phyloP scores from a whole-genome alignment of 2,329 filamentous ascomycete genomes.

The Pseudopyrenochaeta lycopersici region DNA sequence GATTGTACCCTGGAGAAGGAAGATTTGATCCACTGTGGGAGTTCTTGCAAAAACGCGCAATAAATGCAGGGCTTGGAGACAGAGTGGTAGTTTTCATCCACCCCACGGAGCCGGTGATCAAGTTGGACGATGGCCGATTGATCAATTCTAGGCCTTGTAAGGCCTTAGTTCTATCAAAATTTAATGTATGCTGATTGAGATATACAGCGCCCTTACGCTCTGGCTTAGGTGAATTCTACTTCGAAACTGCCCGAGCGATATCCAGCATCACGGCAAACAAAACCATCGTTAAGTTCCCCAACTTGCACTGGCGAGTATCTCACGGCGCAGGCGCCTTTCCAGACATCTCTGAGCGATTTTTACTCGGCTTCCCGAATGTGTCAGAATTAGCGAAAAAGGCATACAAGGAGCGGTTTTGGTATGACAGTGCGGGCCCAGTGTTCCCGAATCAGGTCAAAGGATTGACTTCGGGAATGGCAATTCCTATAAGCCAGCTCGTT shows the following conservation, averaged over 20 bases:
- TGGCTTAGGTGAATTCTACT: conserved; percentile 49
- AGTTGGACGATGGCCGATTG: conserved; percentile 34
- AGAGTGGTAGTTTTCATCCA: conserved; percentile 46
- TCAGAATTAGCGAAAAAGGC: conserved; percentile 35
- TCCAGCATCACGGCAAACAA: conserved; percentile 42
- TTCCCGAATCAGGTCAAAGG: conserved; percentile 49
- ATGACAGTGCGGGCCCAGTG: conserved; percentile 49
- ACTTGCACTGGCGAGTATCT: conserved; percentile 45
- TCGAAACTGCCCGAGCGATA: conserved; percentile 48
- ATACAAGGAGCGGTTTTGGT: conserved; percentile 46
- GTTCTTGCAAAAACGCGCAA: conserved; percentile 31
- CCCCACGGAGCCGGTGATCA: conserved; percentile 46
- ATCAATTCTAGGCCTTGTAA: conserved; percentile 43
- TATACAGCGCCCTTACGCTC: conserved; percentile 42
- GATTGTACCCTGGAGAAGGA: conserved; percentile 41
- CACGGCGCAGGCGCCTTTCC: conserved; percentile 50
- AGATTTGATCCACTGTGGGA: conserved; percentile 37
- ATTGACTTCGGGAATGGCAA: conserved; percentile 41
- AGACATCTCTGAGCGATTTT: conserved; percentile 45
- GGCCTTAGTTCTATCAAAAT: conserved; percentile 4
- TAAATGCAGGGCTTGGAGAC: conserved; percentile 2
- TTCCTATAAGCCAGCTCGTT: conserved; percentile 42
- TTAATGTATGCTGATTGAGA: background rate
- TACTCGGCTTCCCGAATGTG: conserved; percentile 40
- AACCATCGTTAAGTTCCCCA: conserved; percentile 39